These are phyloP conservation scores for Polysphondylium violaceum DNA, from an alignment of 78 protist genomes.

Conservation along the genomic window DNA sequence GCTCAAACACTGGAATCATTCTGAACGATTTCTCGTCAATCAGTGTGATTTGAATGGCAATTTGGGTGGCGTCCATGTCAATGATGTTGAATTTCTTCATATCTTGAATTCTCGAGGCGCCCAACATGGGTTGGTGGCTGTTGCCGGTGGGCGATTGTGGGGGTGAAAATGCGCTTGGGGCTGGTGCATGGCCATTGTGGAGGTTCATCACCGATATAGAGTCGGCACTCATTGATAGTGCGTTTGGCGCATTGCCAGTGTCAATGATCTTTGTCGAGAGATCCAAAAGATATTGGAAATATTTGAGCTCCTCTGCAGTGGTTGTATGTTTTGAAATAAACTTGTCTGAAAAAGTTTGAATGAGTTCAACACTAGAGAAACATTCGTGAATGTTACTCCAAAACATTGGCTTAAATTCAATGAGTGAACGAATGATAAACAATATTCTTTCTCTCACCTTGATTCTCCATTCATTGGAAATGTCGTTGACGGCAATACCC, in stretches of 20 bases:
- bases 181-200: background rate
- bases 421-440: slow-evolving; percentile 23
- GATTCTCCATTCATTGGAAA: background rate
- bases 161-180: background rate
- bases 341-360: slow-evolving; percentile 7
- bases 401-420: slow-evolving; percentile 41
- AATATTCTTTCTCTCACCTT: slow-evolving; percentile 36
- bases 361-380: background rate
- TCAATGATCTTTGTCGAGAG: background rate
- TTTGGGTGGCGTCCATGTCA: slow-evolving; percentile 32
- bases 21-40: slow-evolving; percentile 57
- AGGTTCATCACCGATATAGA: background rate
- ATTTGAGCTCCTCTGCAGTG: slow-evolving; percentile 5
- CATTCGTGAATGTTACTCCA: slow-evolving; percentile 8
- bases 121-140: background rate
- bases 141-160: background rate
- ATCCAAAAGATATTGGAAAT: slow-evolving; percentile 13
- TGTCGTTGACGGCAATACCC: background rate
- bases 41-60: slow-evolving; percentile 46
- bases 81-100: slow-evolving; percentile 4
- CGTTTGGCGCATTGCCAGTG: background rate
- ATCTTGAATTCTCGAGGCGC: slow-evolving; percentile 13
- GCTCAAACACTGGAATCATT: slow-evolving; percentile 11
- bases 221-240: background rate
- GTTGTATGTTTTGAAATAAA: background rate